A percentile compares a stretch with the other conserved stretches of the same genome.
Conservation (phyloP, 495 filamentous ascomycete genomes). For the Thozetella sp. region DNA sequence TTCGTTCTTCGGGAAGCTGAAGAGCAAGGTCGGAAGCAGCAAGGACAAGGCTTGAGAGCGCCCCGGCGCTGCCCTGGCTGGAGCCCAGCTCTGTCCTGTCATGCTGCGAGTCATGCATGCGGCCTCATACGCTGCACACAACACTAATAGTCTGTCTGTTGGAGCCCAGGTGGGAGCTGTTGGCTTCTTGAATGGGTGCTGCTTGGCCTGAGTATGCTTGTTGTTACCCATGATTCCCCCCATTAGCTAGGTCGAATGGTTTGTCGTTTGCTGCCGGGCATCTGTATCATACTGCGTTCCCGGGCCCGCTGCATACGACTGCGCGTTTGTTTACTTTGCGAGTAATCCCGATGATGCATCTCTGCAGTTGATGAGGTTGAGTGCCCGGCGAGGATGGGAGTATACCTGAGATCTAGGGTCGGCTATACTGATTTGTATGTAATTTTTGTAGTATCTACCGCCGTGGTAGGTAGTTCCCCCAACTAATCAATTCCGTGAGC, state of each 20-base stretch:
- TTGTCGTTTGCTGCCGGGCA: slow-evolving; percentile 11
- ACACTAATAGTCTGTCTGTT: background rate
- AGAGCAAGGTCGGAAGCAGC: slow-evolving; percentile 49
- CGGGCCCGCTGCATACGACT: slow-evolving; percentile 3
- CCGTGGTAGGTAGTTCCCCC: too few relatives aligned
- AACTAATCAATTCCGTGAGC: too few relatives aligned
- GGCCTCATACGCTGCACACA: background rate
- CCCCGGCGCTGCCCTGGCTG: slow-evolving; percentile 13
- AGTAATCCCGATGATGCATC: background rate
- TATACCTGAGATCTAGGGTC: background rate
- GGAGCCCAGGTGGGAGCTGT: background rate
- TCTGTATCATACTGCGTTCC: slow-evolving; percentile 14
- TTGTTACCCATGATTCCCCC: slow-evolving; percentile 39
- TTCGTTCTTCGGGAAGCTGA: slow-evolving; percentile 59
- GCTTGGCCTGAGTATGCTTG: slow-evolving; percentile 13
- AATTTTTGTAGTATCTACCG: background rate
- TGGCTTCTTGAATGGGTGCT: background rate
- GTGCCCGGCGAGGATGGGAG: background rate
- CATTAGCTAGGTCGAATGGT: slow-evolving; percentile 17
- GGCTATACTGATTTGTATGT: background rate
- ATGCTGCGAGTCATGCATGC: slow-evolving; percentile 5
- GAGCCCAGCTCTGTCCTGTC: background rate
- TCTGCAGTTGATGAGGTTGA: background rate
- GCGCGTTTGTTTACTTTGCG: background rate
- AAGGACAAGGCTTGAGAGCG: slow-evolving; percentile 26